phyloP scores from a whole-genome alignment of 148 eudicot genomes.

The Agrostemma githago region DNA sequence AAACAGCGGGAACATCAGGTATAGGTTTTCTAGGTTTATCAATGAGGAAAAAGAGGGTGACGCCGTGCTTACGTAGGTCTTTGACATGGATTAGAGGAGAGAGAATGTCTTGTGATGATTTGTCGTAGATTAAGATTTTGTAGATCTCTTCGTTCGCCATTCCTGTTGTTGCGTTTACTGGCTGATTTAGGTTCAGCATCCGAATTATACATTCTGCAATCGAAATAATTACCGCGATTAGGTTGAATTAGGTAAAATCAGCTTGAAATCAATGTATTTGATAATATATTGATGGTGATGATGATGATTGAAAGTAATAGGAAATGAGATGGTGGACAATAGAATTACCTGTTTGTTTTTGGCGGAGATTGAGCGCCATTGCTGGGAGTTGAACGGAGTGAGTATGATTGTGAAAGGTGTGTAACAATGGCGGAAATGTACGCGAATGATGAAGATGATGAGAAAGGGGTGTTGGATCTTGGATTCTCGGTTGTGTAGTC shows the following conservation, averaged over 20 bases:
- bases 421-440: neutral
- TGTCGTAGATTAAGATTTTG: constrained; percentile 94
- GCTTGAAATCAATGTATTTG: neutral
- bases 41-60: constrained; percentile 77
- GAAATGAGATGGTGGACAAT: neutral
- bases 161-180: constrained; percentile 51
- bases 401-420: neutral
- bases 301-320: neutral
- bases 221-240: constrained; percentile 5
- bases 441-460: neutral
- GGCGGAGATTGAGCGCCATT: constrained; percentile 92
- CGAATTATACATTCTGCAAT: constrained; percentile 74
- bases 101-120: constrained; percentile 69
- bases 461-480: neutral
- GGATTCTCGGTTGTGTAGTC: neutral
- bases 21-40: constrained; percentile 88
- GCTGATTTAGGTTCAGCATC: constrained; percentile 90
- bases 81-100: constrained; percentile 92
- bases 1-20: constrained; percentile 89
- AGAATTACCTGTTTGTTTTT: constrained; percentile 65
- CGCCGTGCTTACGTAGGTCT: constrained; percentile 92
- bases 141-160: constrained; percentile 84
- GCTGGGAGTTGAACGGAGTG: neutral
- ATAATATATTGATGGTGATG: too few relatives aligned
- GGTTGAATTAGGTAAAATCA: neutral